Evolutionary conservation across 2,329 filamentous ascomycete species (phyloP).

Genomic region (Cladosporium colombiae): DNA sequence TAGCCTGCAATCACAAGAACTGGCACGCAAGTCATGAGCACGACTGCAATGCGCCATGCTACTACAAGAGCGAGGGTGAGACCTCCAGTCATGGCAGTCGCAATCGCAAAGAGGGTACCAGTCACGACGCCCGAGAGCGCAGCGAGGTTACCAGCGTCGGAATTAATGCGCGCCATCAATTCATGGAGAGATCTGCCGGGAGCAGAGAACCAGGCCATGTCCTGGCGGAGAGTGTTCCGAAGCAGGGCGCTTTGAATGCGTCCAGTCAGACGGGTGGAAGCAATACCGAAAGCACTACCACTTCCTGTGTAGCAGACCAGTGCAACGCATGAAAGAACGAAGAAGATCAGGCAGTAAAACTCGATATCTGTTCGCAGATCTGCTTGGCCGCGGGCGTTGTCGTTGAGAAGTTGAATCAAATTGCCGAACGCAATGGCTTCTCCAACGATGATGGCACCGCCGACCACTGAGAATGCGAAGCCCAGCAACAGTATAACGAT

Average conservation of each 20-base stretch:
- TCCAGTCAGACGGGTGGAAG: conserved; percentile 48
- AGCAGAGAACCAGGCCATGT: conserved; percentile 53
- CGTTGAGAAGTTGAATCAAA: conserved; percentile 53
- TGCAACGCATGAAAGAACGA: conserved; percentile 55
- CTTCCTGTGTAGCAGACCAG: conserved; percentile 46
- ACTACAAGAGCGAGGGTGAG: conserved; percentile 50
- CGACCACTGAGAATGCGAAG: conserved; percentile 47
- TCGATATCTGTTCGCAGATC: conserved; percentile 31
- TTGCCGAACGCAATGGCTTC: conserved; percentile 60
- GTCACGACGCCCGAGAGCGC: conserved; percentile 53
- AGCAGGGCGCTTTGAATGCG: conserved; percentile 50
- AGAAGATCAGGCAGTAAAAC: conserved; percentile 54
- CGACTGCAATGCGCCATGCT: conserved; percentile 55
- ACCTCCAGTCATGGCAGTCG: conserved; percentile 49
- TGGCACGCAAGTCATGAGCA: conserved; percentile 51
- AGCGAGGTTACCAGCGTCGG: conserved; percentile 51
- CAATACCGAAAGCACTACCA: conserved; percentile 51
- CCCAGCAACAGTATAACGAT: conserved; percentile 43
- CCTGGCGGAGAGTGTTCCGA: conserved; percentile 56
- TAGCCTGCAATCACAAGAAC: conserved; percentile 48
- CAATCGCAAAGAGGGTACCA: conserved; percentile 52
- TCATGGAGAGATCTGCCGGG: conserved; percentile 46
- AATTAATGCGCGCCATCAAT: conserved; percentile 49
- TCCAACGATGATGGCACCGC: conserved; percentile 57
- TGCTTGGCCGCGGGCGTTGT: conserved; percentile 33